Evolutionary conservation across 208 protist genomes (phyloP).

Genomic region (Borovskyia barvae): DNA sequence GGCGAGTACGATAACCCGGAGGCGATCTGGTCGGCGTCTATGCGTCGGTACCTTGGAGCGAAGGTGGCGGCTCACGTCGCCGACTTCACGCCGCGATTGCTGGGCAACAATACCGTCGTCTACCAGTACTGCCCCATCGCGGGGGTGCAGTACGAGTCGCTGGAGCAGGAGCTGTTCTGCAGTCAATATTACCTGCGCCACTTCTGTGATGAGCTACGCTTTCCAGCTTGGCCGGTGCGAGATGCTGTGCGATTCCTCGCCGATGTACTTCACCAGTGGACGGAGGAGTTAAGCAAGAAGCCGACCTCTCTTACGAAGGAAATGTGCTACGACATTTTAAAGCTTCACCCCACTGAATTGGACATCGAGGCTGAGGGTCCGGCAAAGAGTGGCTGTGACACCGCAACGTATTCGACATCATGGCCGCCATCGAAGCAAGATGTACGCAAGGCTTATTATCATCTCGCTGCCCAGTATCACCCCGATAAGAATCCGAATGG

Average conservation of each 20-base stretch:
- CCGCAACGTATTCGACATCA: background rate
- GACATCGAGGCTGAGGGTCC: background rate
- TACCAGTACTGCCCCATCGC: conserved; percentile 95
- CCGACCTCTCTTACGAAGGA: conserved; percentile 66
- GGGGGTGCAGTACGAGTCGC: conserved; percentile 76
- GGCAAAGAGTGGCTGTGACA: background rate
- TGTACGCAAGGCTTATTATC: conserved; percentile 94
- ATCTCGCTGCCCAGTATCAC: conserved; percentile 91
- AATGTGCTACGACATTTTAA: conserved; percentile 67
- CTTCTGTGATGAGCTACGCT: conserved; percentile 88
- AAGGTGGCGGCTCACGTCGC: conserved; percentile 91
- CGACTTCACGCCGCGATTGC: conserved; percentile 92
- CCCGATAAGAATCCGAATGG: conserved; percentile 97
- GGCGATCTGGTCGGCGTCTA: conserved; percentile 92
- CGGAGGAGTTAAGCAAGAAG: conserved; percentile 83
- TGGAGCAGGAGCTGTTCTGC: conserved; percentile 94
- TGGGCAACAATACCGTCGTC: conserved; percentile 82
- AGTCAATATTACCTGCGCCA: conserved; percentile 93
- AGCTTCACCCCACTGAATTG: conserved; percentile 37
- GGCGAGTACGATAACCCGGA: conserved; percentile 95
- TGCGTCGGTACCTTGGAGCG: conserved; percentile 88
- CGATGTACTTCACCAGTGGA: conserved; percentile 87
- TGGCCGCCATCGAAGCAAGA: conserved; percentile 37
- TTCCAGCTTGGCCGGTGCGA: conserved; percentile 92
- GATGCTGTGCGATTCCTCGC: conserved; percentile 85